Base-by-base conservation (phyloP, 1,284 basidiomycete genomes). In the Fomes fomentarius region DNA sequence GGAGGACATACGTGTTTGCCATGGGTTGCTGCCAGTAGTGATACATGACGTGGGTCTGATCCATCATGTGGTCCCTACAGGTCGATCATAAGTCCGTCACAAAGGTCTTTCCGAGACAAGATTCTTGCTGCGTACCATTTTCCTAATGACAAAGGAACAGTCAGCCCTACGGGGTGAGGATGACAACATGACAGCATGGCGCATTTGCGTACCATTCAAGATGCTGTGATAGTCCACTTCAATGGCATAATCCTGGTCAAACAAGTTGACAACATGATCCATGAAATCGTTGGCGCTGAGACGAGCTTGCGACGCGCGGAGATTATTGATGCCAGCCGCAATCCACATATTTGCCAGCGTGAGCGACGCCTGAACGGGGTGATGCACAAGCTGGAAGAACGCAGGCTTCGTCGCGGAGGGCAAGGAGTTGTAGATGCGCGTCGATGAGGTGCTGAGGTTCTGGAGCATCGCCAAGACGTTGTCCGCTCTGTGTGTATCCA, bases 1-100 rank as follows among this genome's bases (percentile, higher is more conserved):
- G 31, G 6, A 3, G 17, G 2, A 66, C 76, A 31, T 58, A 83
- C 82, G 78, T 78, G 67, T 87, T 82, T 3, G 78, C 75, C 76
- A 82, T 81, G 0, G 84, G 84, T 64, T 85, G 80, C 61, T 89
- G 87, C 85, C 86, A 89, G 67, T 89, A 88, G 58, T 77, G 80
- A 60, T 86, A 87, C 61, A 79, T 79, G 50, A 84, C 65, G 68
- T 84, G 82, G 7, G 82, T 85, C 63, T 88, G 85, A 57, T 83
- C 79, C 80, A 89, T 85, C 79, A 87, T 86, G 61, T 84, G 69
- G 48, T 65, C 61, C 69, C 63, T 63, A 30, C 2, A 17, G 22
- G 12, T 24, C 22, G 7, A 24, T 24, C 38, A 8, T 24, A 12
- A n/a, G n/a, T n/a, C n/a, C n/a, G n/a, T n/a, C n/a, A n/a, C n/a